Conservation (phyloP, 495 filamentous ascomycete species). For the Penicillium cinerascens region DNA sequence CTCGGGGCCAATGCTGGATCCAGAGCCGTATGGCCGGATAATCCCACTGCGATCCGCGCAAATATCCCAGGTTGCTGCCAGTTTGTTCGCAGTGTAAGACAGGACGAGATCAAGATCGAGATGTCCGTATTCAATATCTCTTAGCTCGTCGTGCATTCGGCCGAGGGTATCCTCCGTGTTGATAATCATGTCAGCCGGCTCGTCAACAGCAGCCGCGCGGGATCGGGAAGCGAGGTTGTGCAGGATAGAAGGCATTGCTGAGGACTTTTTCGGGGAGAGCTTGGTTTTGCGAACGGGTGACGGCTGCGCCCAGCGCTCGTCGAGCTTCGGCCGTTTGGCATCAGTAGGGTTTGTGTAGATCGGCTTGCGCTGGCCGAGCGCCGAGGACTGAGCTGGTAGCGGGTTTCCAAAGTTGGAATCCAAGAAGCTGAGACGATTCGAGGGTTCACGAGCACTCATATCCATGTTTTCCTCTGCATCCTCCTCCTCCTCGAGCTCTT, state of each 20-base stretch:
- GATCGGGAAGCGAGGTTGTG: slow-evolving; percentile 38
- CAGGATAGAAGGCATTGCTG: slow-evolving; percentile 47
- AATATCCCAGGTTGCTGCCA: slow-evolving; percentile 57
- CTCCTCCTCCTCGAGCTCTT: slow-evolving; percentile 29
- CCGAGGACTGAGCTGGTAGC: slow-evolving; percentile 13
- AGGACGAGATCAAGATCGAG: slow-evolving; percentile 53
- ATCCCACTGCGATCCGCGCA: slow-evolving; percentile 40
- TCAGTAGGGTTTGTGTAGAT: slow-evolving; percentile 43
- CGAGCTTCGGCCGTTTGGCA: slow-evolving; percentile 44
- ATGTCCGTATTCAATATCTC: slow-evolving; percentile 49
- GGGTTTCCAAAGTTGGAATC: slow-evolving; percentile 33
- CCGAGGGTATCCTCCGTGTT: slow-evolving; percentile 42
- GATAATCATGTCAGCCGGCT: slow-evolving; percentile 45
- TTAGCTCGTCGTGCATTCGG: slow-evolving; percentile 54
- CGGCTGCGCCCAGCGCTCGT: slow-evolving; percentile 39
- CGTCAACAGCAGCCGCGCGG: slow-evolving; percentile 32
- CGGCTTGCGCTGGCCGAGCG: slow-evolving; percentile 29
- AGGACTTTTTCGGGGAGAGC: slow-evolving; percentile 45
- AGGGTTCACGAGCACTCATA: slow-evolving; percentile 14
- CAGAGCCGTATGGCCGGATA: slow-evolving; percentile 49
- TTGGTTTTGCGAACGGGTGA: slow-evolving; percentile 38
- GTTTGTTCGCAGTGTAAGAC: slow-evolving; percentile 50
- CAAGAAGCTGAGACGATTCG: slow-evolving; percentile 28
- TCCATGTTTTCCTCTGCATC: slow-evolving; percentile 29
- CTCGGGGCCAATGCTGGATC: slow-evolving; percentile 58